phyloP scores from a whole-genome alignment of 208 protist genomes.

The Leishmania guyanensis region DNA sequence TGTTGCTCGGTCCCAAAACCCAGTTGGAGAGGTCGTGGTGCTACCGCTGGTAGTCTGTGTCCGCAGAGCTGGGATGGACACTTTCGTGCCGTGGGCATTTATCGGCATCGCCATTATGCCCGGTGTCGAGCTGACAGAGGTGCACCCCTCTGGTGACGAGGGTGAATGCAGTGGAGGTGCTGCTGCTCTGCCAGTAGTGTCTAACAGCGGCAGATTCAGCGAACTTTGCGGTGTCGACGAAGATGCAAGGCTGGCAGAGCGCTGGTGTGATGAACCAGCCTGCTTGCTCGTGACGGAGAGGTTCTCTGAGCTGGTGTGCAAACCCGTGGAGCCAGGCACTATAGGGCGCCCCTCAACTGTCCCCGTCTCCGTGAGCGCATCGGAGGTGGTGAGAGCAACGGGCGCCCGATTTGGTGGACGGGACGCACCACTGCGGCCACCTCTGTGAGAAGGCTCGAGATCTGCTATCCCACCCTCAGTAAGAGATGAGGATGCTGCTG shows the following conservation, averaged over 20 bases:
- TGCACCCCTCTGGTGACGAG: not conserved
- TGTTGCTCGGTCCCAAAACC: not conserved
- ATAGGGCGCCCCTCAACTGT: not conserved
- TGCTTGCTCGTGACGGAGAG: not conserved
- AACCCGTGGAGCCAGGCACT: not conserved
- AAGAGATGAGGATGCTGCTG: not conserved
- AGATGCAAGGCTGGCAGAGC: not conserved
- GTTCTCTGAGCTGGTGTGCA: not conserved
- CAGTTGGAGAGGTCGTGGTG: not conserved
- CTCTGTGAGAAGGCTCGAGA: slow-evolving; percentile 6
- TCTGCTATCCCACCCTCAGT: slow-evolving; percentile 13
- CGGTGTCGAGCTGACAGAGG: not conserved
- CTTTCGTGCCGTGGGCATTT: not conserved
- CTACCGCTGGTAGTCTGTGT: not conserved
- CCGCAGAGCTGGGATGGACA: not conserved
- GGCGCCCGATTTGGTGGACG: not conserved
- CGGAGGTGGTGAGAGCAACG: not conserved
- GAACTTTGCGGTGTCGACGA: not conserved
- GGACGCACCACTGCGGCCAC: not conserved
- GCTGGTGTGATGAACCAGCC: not conserved
- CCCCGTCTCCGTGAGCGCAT: not conserved
- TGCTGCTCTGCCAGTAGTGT: not conserved
- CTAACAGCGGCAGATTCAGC: not conserved
- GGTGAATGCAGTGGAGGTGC: not conserved
- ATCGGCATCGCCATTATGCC: not conserved